Evolutionary conservation across 208 protist species (phyloP).

Genomic region (Leishmania lainsoni): DNA sequence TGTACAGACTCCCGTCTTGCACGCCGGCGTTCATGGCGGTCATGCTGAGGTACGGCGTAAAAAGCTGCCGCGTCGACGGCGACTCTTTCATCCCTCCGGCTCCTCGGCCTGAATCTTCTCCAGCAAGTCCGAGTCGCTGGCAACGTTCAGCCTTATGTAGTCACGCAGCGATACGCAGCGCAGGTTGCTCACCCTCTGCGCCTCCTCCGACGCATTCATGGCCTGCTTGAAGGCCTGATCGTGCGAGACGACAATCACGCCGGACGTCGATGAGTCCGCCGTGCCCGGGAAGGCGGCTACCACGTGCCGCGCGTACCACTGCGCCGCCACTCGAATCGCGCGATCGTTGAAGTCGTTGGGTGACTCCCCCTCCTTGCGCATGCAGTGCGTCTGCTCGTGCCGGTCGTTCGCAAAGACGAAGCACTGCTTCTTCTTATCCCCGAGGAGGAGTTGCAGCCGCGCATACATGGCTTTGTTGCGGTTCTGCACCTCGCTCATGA

Average conservation of each 20-base stretch:
- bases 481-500: conserved; percentile 90
- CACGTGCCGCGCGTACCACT: conserved; percentile 89
- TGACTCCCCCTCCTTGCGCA: conserved; percentile 66
- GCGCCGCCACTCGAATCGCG: conserved; percentile 76
- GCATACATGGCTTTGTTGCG: conserved; percentile 90
- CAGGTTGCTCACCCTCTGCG: conserved; percentile 45
- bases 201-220: conserved; percentile 37
- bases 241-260: conserved; percentile 72
- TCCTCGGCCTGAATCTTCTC: conserved; percentile 83
- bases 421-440: conserved; percentile 68
- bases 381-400: conserved; percentile 88
- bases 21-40: conserved; percentile 61
- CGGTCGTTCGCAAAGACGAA: conserved; percentile 94
- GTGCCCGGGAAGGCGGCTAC: conserved; percentile 38
- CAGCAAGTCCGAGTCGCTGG: conserved; percentile 68
- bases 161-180: conserved; percentile 65
- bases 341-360: conserved; percentile 92
- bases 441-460: conserved; percentile 77
- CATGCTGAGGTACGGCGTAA: conserved; percentile 48
- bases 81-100: conserved; percentile 76
- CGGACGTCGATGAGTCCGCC: neutral
- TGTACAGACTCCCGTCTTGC: conserved; percentile 59
- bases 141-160: conserved; percentile 52
- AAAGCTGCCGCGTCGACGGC: conserved; percentile 45
- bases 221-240: conserved; percentile 57